These are phyloP conservation scores for Mycena capillaripes DNA, from an alignment of 768 basidiomycete species.

Conservation along the genomic window DNA sequence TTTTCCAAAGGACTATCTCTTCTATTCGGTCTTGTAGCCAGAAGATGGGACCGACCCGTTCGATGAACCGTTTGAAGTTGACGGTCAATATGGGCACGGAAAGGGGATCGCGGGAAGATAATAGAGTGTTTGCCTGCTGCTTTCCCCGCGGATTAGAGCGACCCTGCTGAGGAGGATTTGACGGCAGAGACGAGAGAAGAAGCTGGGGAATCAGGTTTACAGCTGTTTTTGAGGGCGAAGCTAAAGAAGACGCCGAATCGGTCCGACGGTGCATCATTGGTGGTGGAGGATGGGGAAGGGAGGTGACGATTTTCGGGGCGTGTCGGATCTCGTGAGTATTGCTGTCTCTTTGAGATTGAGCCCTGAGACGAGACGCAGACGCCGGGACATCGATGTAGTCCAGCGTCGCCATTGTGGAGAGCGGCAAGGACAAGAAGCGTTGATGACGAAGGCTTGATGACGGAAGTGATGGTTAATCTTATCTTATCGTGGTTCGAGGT, in stretches of 20 bases:
- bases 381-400: conserved; percentile 63
- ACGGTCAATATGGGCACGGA: conserved; percentile 83
- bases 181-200: conserved; percentile 49
- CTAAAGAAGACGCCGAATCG: conserved; percentile 38
- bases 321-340: conserved; percentile 49
- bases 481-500: too few relatives aligned
- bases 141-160: conserved; percentile 35
- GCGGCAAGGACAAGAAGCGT: neutral
- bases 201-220: conserved; percentile 57
- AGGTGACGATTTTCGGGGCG: conserved; percentile 56
- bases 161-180: conserved; percentile 32
- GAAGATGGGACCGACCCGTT: conserved; percentile 82
- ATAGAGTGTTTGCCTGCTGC: conserved; percentile 50
- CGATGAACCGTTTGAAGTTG: conserved; percentile 87
- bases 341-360: conserved; percentile 18
- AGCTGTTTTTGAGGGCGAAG: conserved; percentile 43
- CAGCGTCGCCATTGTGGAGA: conserved; percentile 59
- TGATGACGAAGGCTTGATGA: neutral
- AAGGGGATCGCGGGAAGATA: conserved; percentile 77
- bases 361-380: conserved; percentile 56
- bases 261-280: conserved; percentile 45
- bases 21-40: conserved; percentile 93
- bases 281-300: conserved; percentile 57
- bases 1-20: conserved; percentile 87
- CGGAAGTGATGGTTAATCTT: too few relatives aligned